Base-by-base conservation (phyloP, 1,139 yeast genomes). In the Yamadazyma diospyri region DNA sequence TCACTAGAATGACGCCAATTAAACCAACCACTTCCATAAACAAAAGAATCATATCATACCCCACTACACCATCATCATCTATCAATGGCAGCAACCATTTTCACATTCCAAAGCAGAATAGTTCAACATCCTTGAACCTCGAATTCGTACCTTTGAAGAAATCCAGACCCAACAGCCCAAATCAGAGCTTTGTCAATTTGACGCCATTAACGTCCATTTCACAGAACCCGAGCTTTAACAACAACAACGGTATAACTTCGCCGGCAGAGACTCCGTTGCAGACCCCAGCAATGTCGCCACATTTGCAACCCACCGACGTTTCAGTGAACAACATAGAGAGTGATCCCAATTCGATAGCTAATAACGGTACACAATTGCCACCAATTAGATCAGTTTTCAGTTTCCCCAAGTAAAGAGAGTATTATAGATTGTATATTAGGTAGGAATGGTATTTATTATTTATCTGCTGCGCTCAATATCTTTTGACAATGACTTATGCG, bases 131-230 rank as follows among this genome's bases (percentile, higher is more conserved):
- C 10, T 33, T 45, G 12, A 45, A 44, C 25, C 29, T 45, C 12
- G 48, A 45, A 18, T 45, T 45, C 30, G 38, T 38, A 7, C 39
- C 51, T 13, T 26, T 30, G 5, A 67, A 65, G 49, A 64, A 62
- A 44, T 63, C 70, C 28, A 47, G 73, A 36, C 72, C 73, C 7
- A 64, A 58, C 45, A 63, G 71, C 7, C 73, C 72, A 8, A 45
- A 41, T 4, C 49, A 42, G 29, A 35, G 43, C 6, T 45, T 43
- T 14, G 32, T 44, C 8, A 46, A 39, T 17, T 34, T 45, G 19
- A 14, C 34, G 2, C 32, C 32, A 23, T 29, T 29, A 18, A 29
- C 32, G 16, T 8, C 32, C n/a, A 17, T 29, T 11, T 16, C 29
- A 6, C 18, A 27, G 10, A 16, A 16, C 5, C 23, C 20, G 12